A percentile compares a stretch with the other conserved stretches of the same genome.
These are phyloP conservation scores for Arthrobotrys megalospora DNA, from an alignment of 2,329 filamentous ascomycete species.

Conservation along the genomic window DNA sequence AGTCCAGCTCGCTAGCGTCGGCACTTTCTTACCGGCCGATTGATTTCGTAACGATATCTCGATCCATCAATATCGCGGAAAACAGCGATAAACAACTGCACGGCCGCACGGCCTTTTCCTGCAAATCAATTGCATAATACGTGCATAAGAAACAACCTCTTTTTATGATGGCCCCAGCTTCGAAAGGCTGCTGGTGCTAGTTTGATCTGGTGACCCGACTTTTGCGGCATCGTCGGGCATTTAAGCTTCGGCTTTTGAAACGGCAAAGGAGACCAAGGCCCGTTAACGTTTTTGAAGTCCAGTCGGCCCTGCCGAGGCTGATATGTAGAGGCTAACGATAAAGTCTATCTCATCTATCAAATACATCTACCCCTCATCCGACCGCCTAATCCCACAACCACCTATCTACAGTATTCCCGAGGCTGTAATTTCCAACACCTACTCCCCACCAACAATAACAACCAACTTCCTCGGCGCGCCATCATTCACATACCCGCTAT, in stretches of 20 bases:
- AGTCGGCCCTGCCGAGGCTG: not conserved
- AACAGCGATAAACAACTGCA: not conserved
- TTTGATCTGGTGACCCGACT: no score
- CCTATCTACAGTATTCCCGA: not conserved
- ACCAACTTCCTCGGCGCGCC: conserved; percentile 73
- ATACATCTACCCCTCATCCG: no score
- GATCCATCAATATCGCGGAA: no score
- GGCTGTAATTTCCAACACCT: not conserved
- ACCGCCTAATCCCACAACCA: no score
- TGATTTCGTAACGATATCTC: not conserved
- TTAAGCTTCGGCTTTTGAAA: conserved; percentile 20
- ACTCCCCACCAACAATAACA: conserved; percentile 71
- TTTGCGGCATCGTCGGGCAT: not conserved
- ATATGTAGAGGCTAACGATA: no score
- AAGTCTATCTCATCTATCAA: no score
- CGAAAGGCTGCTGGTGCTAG: no score
- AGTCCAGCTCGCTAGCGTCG: not conserved
- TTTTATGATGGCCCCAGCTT: not conserved
- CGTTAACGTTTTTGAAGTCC: not conserved
- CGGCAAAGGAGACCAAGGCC: not conserved
- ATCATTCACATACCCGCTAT: conserved; percentile 76
- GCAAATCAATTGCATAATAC: not conserved
- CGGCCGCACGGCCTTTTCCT: not conserved
- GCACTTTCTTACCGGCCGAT: conserved; percentile 5
- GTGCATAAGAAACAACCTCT: not conserved